Evolutionary conservation across 2,329 filamentous ascomycete genomes (phyloP), one percentile per base, ranked within the genome.

Genomic region (Colletotrichum coccodes): DNA sequence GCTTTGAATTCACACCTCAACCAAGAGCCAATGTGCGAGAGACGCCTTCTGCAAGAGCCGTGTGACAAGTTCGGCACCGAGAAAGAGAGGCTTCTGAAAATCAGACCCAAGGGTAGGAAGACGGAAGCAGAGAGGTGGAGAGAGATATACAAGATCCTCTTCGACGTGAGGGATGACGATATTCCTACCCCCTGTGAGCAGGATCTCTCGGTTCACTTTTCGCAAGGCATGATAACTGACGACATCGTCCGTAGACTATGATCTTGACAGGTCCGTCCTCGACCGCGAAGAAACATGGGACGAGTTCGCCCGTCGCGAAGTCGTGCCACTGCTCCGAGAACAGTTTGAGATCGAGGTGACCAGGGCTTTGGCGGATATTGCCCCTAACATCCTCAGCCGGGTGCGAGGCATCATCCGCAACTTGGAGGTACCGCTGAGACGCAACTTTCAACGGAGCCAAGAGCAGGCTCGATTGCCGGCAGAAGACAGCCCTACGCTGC

Each of bases 91-190:
- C 46, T 5, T 12, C 46, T 50, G 2, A 30, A 30, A 14, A 6
- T 12, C n/a, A 46, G 4, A 8, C 2, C 47, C 4, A 4, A 5
- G 1, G 1, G 2, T 21, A 32, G 14, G 0, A 21, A 18, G 14
- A 32, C 23, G 0, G 11, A 32, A 2, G 23, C 1, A 50, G 47
- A 50, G 4, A 50, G 6, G 16, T 30, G 23, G 47, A 50, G 28
- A 23, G 0, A 9, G 11, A 14, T 28, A 4, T 50, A 32, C 26
- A 32, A 6, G 0, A 50, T 32, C 9, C 11, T 50, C 3, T 50
- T 50, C 16, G 47, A 50, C 3, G 47, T 50, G 0, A 26, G 47
- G 4, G 26, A 50, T 18, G 26, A 50, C 9, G 47, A 50, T 6
- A 50, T 50, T 3, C 47, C 47, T 1, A 32, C 26, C 3, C 47